These are phyloP conservation scores for Radiomyces spectabilis DNA, from an alignment of 192 early-diverging fungal species.

Conservation along the genomic window DNA sequence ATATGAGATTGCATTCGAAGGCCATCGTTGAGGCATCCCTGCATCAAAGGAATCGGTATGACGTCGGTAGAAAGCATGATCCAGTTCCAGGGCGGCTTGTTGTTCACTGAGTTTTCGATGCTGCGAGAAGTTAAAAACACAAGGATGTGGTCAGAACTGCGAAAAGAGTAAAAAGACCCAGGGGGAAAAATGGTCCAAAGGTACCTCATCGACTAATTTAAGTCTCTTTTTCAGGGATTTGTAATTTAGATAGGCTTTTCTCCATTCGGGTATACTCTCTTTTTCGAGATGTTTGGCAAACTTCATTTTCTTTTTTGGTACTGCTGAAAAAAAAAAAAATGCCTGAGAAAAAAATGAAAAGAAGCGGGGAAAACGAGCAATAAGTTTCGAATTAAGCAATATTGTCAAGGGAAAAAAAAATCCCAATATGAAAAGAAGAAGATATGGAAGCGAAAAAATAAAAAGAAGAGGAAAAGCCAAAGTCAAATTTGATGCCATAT, in stretches of 20 bases:
- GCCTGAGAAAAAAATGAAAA: not conserved
- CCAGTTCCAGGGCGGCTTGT: slow-evolving; percentile 5
- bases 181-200: too few species aligned
- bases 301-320: not conserved
- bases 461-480: too few species aligned
- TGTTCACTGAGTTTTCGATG: slow-evolving; percentile 2
- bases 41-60: not conserved
- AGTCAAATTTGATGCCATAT: too few species aligned
- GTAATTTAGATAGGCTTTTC: slow-evolving; percentile 67
- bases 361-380: too few species aligned
- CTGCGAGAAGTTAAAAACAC: slow-evolving; percentile 7
- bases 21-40: not conserved
- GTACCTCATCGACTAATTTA: slow-evolving; percentile 39
- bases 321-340: slow-evolving; percentile 1
- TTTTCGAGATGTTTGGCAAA: not conserved
- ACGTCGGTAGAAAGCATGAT: slow-evolving; percentile 4
- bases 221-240: slow-evolving; percentile 50
- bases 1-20: too few species aligned
- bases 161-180: too few species aligned
- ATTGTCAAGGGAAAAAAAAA: too few species aligned
- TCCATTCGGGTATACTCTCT: slow-evolving; percentile 46
- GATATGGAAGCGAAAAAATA: too few species aligned
- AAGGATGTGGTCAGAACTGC: too few species aligned
- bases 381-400: too few species aligned
- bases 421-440: too few species aligned